Evolutionary conservation across 2,329 filamentous ascomycete species (phyloP), one percentile per base, ranked within the genome.

Genomic region (Cladobotryum protrusum): DNA sequence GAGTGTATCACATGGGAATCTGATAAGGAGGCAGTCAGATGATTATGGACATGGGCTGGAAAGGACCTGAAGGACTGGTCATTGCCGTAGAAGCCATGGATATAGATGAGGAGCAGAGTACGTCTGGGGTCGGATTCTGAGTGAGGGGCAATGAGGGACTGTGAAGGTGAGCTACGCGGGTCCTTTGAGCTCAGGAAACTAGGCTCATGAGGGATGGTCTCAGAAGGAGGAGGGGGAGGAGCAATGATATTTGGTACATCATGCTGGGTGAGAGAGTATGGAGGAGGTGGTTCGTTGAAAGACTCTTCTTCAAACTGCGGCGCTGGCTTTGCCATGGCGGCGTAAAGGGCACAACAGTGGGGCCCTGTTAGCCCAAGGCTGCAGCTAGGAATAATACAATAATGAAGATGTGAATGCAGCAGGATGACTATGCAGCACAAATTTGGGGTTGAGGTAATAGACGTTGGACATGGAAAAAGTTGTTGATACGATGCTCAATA

Each of bases 81-180:
- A 52, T 88, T 86, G 46, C 91, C 90, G 76, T 93, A 86, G 69
- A 95, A 96, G 53, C 91, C 90, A 71, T 96, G 91, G 49, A 96
- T 83, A 64, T 90, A 96, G 47, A 96, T 73, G 18, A 95, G 64
- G 1, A 96, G 76, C 19, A 96, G 73, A 20, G 74, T 80, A 54
- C 81, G 75, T 41, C 74, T 72, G 53, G 58, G 64, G 36, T 58
- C 52, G 3, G 50, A 52, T 14, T 56, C 52, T 17, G 53, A 41
- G n/a, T 52, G 48, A 5, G 58, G 54, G 5, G 71, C 64, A 40
- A 61, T 58, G 33, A 74, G 62, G 3, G 72, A 75, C 57, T 73
- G 71, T 1, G 72, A 68, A 20, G 77, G 79, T 4, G 75, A 78
- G 34, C 70, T 66, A 36, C 76, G 71, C 24, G 76, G 74, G 45